phyloP scores from a whole-genome alignment of 2,329 filamentous ascomycete genomes.

The Trichoderma breve region DNA sequence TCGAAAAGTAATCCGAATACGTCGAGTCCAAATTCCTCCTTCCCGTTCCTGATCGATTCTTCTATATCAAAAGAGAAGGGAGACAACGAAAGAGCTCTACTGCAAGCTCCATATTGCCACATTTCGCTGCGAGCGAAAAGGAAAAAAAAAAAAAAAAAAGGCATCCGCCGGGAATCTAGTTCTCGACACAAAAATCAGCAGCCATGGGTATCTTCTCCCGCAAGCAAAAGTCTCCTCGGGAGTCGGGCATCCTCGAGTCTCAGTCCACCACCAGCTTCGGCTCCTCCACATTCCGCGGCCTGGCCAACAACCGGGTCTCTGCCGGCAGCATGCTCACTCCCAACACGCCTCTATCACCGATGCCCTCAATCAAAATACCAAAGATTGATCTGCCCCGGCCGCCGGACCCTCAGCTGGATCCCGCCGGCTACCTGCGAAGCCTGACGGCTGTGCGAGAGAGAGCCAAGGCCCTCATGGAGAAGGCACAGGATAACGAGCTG shows the following conservation, averaged over 20 bases:
- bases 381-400: constrained; percentile 79
- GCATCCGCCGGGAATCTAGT: neutral
- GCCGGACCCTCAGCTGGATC: constrained; percentile 84
- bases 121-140: neutral
- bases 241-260: constrained; percentile 42
- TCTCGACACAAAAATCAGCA: neutral
- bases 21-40: neutral
- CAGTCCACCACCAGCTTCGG: constrained; percentile 52
- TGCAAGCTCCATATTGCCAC: neutral
- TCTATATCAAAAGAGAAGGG: neutral
- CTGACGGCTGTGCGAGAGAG: constrained; percentile 84
- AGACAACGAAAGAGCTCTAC: neutral
- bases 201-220: constrained; percentile 57
- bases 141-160: neutral
- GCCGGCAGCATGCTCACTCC: constrained; percentile 46
- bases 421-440: constrained; percentile 86
- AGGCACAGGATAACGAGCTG: constrained; percentile 73
- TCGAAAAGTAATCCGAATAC: neutral
- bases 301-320: constrained; percentile 48
- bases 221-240: constrained; percentile 50
- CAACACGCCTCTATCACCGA: constrained; percentile 50
- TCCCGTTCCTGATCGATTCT: neutral
- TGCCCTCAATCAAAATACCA: constrained; percentile 57
- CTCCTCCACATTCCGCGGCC: constrained; percentile 49
- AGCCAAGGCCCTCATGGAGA: constrained; percentile 69